Evolutionary conservation across 345 rosid genomes (phyloP), one percentile per base, ranked within the genome.

Genomic region (thale cress (Arabidopsis thaliana)): DNA sequence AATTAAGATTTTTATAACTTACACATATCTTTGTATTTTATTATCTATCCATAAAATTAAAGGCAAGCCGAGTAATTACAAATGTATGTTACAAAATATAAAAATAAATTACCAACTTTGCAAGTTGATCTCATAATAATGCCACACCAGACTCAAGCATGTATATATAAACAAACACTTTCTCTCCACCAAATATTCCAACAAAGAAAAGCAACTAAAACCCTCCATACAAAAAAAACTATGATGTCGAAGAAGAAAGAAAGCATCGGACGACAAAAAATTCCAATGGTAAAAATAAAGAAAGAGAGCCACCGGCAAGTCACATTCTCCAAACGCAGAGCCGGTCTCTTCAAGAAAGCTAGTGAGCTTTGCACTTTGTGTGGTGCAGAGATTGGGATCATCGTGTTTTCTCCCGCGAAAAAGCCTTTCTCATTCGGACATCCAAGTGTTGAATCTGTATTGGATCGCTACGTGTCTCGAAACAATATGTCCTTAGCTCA

Each of bases 351-450:
- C 66, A 74, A 74, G 59, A 74, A 74, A 74, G 78, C 78, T 46
- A 74, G 67, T 13, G 72, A 74, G 13, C 66, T 74, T 2, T 74
- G 72, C 25, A 74, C 78, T 0, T 30, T 74, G 8, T 74, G 72
- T 3, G 42, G 67, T 12, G 78, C 66, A 45, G 60, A 74, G 28
- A 41, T 74, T 4, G 78, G 4, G 23, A 74, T 74, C 6, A 74
- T 74, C 5, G 78, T 65, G 16, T 74, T 65, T 28, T 74, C 78
- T n/a, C 78, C 65, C 0, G 72, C 78, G 0, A 74, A 74, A 8
- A 74, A 74, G 23, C 78, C 78, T 24, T 74, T 74, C 30, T 65
- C 78, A 34, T 74, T 74, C 2, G 78, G 72, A 10, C 78, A 74
- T 57, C 78, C 66, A 1, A 74, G 59, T 4, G 66, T 74, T 0